phyloP scores from a whole-genome alignment of 495 filamentous ascomycete genomes.

The Podospora australis region DNA sequence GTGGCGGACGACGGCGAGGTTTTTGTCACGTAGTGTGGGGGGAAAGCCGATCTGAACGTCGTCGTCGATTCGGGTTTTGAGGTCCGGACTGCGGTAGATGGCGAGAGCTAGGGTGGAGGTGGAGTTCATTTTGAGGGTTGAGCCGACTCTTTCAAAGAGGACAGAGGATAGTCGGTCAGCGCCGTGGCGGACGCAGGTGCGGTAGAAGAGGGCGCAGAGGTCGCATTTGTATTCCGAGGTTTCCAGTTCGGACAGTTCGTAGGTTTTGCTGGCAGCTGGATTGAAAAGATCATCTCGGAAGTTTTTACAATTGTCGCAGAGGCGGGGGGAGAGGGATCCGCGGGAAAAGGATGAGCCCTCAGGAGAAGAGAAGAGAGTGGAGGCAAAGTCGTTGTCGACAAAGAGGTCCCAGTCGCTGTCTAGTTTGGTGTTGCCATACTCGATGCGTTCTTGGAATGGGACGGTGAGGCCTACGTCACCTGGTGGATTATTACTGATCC shows the following conservation, averaged over 20 bases:
- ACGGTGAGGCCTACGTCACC: too few relatives aligned
- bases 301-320: neutral
- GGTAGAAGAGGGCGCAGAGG: neutral
- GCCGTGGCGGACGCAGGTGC: neutral
- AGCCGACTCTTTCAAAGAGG: too few relatives aligned
- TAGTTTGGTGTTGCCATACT: neutral
- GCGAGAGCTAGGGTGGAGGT: neutral
- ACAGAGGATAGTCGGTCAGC: too few relatives aligned
- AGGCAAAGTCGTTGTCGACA: neutral
- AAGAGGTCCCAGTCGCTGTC: neutral
- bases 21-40: too few relatives aligned
- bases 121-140: neutral
- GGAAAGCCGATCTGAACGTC: slow-evolving; percentile 3
- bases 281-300: neutral
- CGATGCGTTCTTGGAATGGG: neutral
- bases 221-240: neutral
- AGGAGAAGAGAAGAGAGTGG: neutral
- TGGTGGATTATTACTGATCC: too few relatives aligned
- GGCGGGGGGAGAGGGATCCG: too few relatives aligned
- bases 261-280: neutral
- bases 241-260: neutral
- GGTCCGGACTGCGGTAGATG: slow-evolving; percentile 1
- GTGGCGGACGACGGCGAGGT: neutral
- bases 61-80: neutral
- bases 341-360: too few relatives aligned